Evolutionary conservation across 2,329 filamentous ascomycete genomes (phyloP).

Genomic region (Xylariaceae sp.): DNA sequence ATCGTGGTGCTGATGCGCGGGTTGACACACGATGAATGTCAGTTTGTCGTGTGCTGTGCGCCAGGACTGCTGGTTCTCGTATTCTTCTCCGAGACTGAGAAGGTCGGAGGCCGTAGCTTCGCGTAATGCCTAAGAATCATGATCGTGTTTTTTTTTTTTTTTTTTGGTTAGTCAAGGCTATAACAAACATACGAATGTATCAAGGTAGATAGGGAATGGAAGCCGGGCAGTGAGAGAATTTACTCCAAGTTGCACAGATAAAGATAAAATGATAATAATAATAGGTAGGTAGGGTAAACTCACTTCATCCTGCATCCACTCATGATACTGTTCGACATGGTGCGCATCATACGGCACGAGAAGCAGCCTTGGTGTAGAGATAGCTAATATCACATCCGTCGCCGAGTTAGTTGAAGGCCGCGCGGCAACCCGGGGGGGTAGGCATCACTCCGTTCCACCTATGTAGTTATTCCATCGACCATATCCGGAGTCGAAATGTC

Average conservation of each 20-base stretch:
- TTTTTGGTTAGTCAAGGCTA: neutral
- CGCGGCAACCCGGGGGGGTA: neutral
- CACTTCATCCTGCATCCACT: conserved; percentile 84
- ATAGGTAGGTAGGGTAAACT: conserved; percentile 11
- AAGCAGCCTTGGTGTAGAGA: conserved; percentile 60
- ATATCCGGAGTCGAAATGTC: too few species aligned
- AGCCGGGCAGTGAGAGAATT: neutral
- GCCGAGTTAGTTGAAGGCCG: neutral
- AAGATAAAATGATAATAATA: neutral
- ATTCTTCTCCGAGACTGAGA: conserved; percentile 73
- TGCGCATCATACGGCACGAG: conserved; percentile 78
- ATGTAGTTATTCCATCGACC: too few species aligned
- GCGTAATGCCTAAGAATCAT: conserved; percentile 59
- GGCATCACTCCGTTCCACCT: too few species aligned
- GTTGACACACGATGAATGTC: conserved; percentile 75
- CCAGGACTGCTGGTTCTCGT: conserved; percentile 88
- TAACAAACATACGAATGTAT: too few species aligned
- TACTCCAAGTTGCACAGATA: too few species aligned
- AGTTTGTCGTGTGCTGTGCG: conserved; percentile 76
- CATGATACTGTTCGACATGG: conserved; percentile 78
- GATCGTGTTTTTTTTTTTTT: neutral
- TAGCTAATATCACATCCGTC: conserved; percentile 42
- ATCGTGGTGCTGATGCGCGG: neutral
- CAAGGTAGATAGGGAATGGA: neutral
- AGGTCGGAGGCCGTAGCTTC: conserved; percentile 83